A percentile compares a stretch with the other conserved stretches of the same genome.
Evolutionary conservation across 495 filamentous ascomycete species (phyloP).

Genomic region (Bacidia gigantensis): DNA sequence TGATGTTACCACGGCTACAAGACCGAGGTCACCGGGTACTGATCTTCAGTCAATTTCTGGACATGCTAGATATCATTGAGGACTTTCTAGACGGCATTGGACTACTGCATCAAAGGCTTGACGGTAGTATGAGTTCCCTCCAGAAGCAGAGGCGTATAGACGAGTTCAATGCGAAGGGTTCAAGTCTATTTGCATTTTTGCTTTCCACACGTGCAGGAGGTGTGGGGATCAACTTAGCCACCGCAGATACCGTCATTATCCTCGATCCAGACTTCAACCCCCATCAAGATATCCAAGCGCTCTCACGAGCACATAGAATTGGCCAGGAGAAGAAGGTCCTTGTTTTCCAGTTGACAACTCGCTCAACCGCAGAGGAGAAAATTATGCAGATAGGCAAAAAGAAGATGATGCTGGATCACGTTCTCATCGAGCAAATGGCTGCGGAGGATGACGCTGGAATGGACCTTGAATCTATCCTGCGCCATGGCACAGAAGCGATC

Average conservation of each 20-base stretch:
- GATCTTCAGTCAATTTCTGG: constrained; percentile 92
- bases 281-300: constrained; percentile 91
- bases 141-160: constrained; percentile 93
- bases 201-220: constrained; percentile 89
- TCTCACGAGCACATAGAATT: constrained; percentile 89
- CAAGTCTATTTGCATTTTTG: constrained; percentile 73
- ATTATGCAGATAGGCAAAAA: constrained; percentile 92
- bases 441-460: constrained; percentile 56
- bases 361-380: constrained; percentile 80
- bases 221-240: constrained; percentile 94
- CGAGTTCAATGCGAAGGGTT: constrained; percentile 75
- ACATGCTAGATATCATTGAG: constrained; percentile 78
- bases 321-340: constrained; percentile 92
- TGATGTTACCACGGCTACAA: constrained; percentile 82
- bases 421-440: constrained; percentile 82
- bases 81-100: constrained; percentile 70
- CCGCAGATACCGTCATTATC: constrained; percentile 95
- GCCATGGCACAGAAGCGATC: constrained; percentile 72
- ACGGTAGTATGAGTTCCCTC: constrained; percentile 64
- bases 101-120: constrained; percentile 61
- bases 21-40: constrained; percentile 84
- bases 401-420: constrained; percentile 87
- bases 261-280: constrained; percentile 98
- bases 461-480: constrained; percentile 79
- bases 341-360: constrained; percentile 86